Conservation (phyloP, 805 yeast genomes). For the Saturnispora sanitii region DNA sequence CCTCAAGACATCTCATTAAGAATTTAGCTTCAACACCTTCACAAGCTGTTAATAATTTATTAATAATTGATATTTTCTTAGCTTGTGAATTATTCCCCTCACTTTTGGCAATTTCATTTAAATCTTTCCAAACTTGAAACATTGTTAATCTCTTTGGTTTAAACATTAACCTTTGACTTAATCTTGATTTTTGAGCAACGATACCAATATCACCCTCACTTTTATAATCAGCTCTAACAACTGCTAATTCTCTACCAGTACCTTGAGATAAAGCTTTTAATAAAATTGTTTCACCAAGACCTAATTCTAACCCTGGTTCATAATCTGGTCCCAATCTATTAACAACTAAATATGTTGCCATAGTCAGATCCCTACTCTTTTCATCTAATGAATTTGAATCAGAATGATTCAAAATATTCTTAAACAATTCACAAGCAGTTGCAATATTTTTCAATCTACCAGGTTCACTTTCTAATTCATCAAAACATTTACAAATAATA, state of each 20-base stretch:
- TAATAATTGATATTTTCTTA: conserved; percentile 68
- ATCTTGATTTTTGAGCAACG: conserved; percentile 76
- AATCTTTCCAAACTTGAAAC: conserved; percentile 58
- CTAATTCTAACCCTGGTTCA: conserved; percentile 79
- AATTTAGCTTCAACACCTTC: conserved; percentile 83
- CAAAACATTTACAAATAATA: conserved; percentile 55
- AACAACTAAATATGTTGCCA: conserved; percentile 74
- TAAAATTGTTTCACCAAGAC: conserved; percentile 82
- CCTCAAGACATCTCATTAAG: conserved; percentile 81
- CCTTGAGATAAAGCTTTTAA: conserved; percentile 85
- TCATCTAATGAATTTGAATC: conserved; percentile 13
- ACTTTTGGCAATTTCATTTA: conserved; percentile 66
- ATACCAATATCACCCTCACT: conserved; percentile 84
- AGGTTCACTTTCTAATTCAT: conserved; percentile 67
- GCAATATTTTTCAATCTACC: conserved; percentile 77
- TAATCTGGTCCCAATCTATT: conserved; percentile 93
- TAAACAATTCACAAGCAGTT: conserved; percentile 62
- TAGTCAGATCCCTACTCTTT: conserved; percentile 38
- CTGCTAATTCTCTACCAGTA: conserved; percentile 69
- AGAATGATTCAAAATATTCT: conserved; percentile 44
- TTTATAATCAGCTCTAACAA: conserved; percentile 64
- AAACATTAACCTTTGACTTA: conserved; percentile 87
- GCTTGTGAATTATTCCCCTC: conserved; percentile 78
- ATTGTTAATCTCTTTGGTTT: conserved; percentile 77
- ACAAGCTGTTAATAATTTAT: conserved; percentile 77